Percentiles rank a stretch among this genome's conserved stretches.
These are phyloP conservation scores for Plenodomus tracheiphilus DNA, from an alignment of 2,329 filamentous ascomycete species.

Conservation along the genomic window DNA sequence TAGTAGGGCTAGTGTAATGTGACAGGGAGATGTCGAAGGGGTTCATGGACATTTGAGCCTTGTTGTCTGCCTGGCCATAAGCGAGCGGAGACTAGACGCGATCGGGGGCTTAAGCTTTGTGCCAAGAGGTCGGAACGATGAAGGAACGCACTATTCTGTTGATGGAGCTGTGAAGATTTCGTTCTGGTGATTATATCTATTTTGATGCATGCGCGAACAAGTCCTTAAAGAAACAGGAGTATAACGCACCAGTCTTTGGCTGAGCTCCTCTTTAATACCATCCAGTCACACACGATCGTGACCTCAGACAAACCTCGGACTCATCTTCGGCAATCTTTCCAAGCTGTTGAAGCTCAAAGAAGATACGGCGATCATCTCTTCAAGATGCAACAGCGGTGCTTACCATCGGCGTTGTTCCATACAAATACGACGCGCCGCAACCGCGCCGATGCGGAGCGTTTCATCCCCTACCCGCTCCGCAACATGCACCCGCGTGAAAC, in stretches of 20 bases:
- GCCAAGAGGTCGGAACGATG: neutral
- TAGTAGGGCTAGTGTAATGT: neutral
- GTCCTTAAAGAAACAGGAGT: too few relatives aligned
- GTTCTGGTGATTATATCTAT: too few relatives aligned
- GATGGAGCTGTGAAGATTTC: neutral
- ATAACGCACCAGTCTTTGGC: too few relatives aligned
- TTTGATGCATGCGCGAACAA: too few relatives aligned
- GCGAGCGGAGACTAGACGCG: neutral
- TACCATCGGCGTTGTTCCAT: neutral
- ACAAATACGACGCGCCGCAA: neutral
- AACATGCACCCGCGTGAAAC: neutral
- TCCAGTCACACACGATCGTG: neutral
- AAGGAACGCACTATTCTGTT: neutral
- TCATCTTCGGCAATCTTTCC: neutral
- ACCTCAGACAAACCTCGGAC: neutral
- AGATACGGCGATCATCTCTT: neutral
- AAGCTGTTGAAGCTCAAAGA: neutral
- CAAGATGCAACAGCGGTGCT: neutral
- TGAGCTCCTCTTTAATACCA: too few relatives aligned
- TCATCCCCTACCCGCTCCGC: neutral
- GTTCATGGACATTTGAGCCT: neutral
- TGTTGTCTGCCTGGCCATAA: neutral
- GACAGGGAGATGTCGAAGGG: neutral
- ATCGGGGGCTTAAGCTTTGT: neutral
- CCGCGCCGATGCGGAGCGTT: neutral